phyloP scores from a whole-genome alignment of 208 protist species.

The Acanthamoeba pearcei region DNA sequence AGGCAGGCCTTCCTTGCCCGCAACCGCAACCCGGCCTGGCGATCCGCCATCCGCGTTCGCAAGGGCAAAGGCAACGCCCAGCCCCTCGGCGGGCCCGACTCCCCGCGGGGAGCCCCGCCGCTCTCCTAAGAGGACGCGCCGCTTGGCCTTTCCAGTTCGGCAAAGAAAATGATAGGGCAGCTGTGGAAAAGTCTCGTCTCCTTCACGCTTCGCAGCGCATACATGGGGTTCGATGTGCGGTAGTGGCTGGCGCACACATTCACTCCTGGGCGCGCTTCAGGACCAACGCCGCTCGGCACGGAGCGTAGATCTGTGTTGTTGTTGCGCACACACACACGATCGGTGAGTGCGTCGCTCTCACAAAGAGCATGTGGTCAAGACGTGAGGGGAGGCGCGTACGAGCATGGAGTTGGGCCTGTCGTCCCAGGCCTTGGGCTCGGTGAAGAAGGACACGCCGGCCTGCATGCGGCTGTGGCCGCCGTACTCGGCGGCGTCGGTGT shows the following conservation, averaged over 20 bases:
- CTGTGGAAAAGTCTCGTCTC: too few species aligned
- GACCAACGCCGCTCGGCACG: constrained; percentile 26
- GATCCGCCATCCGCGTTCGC: background rate
- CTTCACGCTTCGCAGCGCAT: too few species aligned
- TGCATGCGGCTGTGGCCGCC: constrained; percentile 85
- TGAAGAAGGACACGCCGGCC: constrained; percentile 63
- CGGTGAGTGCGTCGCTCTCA: too few species aligned
- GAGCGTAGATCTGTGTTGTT: constrained; percentile 20
- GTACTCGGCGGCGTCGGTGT: constrained; percentile 88
- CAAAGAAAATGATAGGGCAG: too few species aligned
- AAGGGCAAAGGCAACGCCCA: background rate
- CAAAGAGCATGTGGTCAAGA: too few species aligned
- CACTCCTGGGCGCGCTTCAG: background rate
- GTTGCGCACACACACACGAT: background rate
- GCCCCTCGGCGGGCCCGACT: too few species aligned
- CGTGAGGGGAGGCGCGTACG: background rate
- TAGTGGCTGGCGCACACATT: background rate
- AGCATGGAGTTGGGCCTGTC: constrained; percentile 79
- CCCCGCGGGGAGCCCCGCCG: too few species aligned
- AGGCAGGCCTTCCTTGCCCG: constrained; percentile 57
- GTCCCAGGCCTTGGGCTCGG: constrained; percentile 77
- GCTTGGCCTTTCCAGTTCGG: too few species aligned
- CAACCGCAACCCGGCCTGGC: constrained; percentile 19
- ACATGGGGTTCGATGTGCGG: too few species aligned
- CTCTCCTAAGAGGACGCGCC: too few species aligned